Evolutionary conservation across 495 filamentous ascomycete species (phyloP).

Genomic region (Penicillium steckii): DNA sequence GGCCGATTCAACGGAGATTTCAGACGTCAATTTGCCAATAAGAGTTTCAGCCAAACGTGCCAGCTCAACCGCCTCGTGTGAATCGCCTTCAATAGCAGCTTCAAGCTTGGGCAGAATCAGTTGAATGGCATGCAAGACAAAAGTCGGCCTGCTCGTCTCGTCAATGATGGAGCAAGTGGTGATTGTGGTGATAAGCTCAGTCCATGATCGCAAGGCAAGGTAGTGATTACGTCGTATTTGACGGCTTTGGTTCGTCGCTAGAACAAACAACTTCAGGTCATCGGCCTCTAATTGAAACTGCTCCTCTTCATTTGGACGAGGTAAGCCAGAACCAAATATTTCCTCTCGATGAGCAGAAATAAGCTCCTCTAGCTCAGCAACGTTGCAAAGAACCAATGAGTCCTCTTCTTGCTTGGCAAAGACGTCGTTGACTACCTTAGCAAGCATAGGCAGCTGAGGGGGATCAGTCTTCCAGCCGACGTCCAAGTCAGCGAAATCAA

Average conservation of each 20-base stretch:
- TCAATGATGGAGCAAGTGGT: constrained; percentile 75
- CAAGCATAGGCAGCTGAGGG: constrained; percentile 55
- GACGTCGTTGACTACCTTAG: constrained; percentile 58
- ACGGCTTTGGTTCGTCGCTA: constrained; percentile 67
- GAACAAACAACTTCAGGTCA: constrained; percentile 53
- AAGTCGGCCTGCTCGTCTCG: constrained; percentile 60
- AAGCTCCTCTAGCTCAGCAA: constrained; percentile 62
- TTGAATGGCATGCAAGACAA: constrained; percentile 82
- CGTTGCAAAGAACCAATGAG: constrained; percentile 50
- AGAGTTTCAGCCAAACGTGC: constrained; percentile 75
- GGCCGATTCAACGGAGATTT: constrained; percentile 37
- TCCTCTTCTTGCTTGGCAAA: constrained; percentile 55
- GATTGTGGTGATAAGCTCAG: constrained; percentile 75
- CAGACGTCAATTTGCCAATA: constrained; percentile 68
- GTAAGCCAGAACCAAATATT: constrained; percentile 42
- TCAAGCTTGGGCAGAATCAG: constrained; percentile 84
- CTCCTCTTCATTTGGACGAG: constrained; percentile 58
- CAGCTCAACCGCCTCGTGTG: constrained; percentile 66
- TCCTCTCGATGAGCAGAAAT: constrained; percentile 52
- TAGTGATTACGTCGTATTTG: constrained; percentile 58
- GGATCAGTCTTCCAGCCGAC: constrained; percentile 44
- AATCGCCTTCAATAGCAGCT: constrained; percentile 60
- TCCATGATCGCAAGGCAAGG: constrained; percentile 73
- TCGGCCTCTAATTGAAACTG: constrained; percentile 57
- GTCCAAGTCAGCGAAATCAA: constrained; percentile 83